A percentile compares a stretch with the other conserved stretches of the same genome.
These are phyloP conservation scores for Umbelopsis vinacea DNA, from an alignment of 192 early-diverging fungal species.

Conservation along the genomic window DNA sequence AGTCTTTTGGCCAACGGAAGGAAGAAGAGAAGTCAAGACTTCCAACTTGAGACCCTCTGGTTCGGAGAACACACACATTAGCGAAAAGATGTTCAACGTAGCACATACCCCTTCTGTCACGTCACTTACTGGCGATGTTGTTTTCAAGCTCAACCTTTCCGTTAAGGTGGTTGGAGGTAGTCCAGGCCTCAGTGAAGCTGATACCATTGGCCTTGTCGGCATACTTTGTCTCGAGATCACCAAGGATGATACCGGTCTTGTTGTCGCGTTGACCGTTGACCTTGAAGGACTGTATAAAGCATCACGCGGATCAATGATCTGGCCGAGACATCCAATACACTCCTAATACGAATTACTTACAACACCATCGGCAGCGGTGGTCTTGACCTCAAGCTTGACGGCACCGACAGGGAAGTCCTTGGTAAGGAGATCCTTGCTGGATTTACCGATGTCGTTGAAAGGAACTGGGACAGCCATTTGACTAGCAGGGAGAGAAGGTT, in stretches of 20 bases:
- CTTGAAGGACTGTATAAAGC: slow-evolving; percentile 79
- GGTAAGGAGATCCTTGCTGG: slow-evolving; percentile 91
- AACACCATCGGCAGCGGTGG: slow-evolving; percentile 93
- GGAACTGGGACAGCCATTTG: slow-evolving; percentile 67
- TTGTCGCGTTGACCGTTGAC: slow-evolving; percentile 92
- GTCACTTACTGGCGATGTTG: slow-evolving; percentile 73
- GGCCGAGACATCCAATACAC: neutral
- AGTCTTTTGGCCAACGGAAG: slow-evolving; percentile 80
- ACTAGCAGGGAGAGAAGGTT: neutral
- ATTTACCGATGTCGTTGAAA: slow-evolving; percentile 95
- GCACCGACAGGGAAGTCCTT: slow-evolving; percentile 96
- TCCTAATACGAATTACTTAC: slow-evolving; percentile 57
- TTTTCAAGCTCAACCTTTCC: slow-evolving; percentile 93
- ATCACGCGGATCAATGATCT: neutral
- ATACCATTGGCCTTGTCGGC: slow-evolving; percentile 92
- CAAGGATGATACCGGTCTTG: slow-evolving; percentile 93
- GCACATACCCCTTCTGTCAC: neutral
- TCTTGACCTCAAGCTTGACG: slow-evolving; percentile 98
- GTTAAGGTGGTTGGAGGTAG: slow-evolving; percentile 89
- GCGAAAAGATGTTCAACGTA: neutral
- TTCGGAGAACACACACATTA: neutral
- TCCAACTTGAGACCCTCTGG: slow-evolving; percentile 95
- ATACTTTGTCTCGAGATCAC: slow-evolving; percentile 99
- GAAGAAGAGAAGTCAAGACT: slow-evolving; percentile 81
- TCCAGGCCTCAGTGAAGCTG: slow-evolving; percentile 97